Percentiles rank a stretch among this genome's conserved stretches.
Conservation (phyloP, 345 rosid species). For the Murraya koenigii region DNA sequence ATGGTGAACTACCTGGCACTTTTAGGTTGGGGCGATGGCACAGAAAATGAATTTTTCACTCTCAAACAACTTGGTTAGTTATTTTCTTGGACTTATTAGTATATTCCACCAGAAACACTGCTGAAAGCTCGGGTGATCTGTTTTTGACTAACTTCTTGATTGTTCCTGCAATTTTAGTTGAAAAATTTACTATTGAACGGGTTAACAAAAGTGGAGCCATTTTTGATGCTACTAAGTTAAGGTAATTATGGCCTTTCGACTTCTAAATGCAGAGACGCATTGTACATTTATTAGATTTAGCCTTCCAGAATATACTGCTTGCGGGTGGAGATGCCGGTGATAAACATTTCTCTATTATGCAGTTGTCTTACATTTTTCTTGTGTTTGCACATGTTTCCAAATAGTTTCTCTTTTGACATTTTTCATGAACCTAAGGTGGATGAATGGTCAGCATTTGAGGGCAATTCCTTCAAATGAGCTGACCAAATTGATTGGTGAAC, state of each 20-base stretch:
- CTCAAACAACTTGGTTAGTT: conserved; percentile 76
- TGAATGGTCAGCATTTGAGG: conserved; percentile 91
- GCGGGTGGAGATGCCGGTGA: conserved; percentile 2
- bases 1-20: conserved; percentile 95
- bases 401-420: conserved; percentile 14
- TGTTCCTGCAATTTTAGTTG: conserved; percentile 53
- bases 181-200: conserved; percentile 74
- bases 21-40: conserved; percentile 99
- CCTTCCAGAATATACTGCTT: neutral
- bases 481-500: conserved; percentile 69
- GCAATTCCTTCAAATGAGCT: conserved; percentile 63
- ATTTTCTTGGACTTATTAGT: conserved; percentile 3
- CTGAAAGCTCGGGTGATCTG: conserved; percentile 4
- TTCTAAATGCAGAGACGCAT: conserved; percentile 3
- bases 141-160: conserved; percentile 15
- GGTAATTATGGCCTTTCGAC: conserved; percentile 40
- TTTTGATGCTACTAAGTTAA: conserved; percentile 81
- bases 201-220: conserved; percentile 89
- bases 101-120: neutral
- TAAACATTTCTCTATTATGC: neutral
- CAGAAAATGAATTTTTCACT: conserved; percentile 90
- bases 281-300: neutral
- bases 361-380: conserved; percentile 7
- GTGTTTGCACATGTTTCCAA: conserved; percentile 1
- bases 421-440: conserved; percentile 61